A percentile compares a stretch with the other conserved stretches of the same genome.
Evolutionary conservation across 495 filamentous ascomycete genomes (phyloP).

Genomic region (Cenococcum geophilum): DNA sequence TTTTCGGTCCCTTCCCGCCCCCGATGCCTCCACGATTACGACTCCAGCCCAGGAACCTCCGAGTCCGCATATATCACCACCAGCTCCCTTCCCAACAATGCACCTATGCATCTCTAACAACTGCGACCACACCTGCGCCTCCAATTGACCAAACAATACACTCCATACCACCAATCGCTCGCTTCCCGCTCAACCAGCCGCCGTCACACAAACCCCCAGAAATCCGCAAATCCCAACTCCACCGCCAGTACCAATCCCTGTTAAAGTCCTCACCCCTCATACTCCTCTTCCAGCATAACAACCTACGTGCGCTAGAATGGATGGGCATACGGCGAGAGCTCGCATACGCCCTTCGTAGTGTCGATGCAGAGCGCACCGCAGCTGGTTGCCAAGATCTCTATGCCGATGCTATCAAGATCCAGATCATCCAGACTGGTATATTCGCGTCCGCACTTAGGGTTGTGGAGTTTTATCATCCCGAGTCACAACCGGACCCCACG

Average conservation of each 20-base stretch:
- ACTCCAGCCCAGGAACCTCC: conserved; percentile 20
- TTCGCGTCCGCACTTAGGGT: conserved; percentile 77
- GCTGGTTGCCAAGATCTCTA: conserved; percentile 42
- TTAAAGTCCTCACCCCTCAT: conserved; percentile 83
- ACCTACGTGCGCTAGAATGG: conserved; percentile 84
- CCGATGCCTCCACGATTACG: conserved; percentile 48
- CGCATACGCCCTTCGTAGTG: conserved; percentile 56
- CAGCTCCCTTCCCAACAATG: conserved; percentile 42
- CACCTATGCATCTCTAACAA: conserved; percentile 40
- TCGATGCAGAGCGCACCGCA: conserved; percentile 50
- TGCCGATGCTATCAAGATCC: conserved; percentile 60
- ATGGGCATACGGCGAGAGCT: conserved; percentile 78
- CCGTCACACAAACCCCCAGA: conserved; percentile 82
- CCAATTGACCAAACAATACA: conserved; percentile 49
- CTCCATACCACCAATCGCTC: conserved; percentile 49
- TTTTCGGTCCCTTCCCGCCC: neutral
- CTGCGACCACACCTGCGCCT: conserved; percentile 46
- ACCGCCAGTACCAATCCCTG: conserved; percentile 87
- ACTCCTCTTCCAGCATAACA: conserved; percentile 95
- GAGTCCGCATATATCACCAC: conserved; percentile 6
- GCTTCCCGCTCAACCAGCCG: conserved; percentile 67
- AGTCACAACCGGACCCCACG: neutral
- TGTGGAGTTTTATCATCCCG: conserved; percentile 77
- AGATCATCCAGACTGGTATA: conserved; percentile 80
- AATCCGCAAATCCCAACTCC: conserved; percentile 88